Conservation (phyloP, 108 stramenopile genomes). For the Mayamaea pseudoterrestris region DNA sequence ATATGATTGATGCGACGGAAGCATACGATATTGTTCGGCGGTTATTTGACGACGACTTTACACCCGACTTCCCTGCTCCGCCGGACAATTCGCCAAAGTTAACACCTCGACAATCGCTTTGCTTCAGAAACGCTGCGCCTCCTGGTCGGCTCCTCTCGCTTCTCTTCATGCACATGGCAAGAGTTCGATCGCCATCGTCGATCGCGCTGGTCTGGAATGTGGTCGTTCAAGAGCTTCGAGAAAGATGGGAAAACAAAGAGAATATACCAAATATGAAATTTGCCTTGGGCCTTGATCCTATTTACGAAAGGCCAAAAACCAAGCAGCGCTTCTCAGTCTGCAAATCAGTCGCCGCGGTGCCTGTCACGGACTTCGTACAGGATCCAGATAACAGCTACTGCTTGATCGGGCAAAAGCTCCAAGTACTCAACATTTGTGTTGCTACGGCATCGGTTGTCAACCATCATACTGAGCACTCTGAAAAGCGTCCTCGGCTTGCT, state of each 20-base stretch:
- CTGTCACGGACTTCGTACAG: constrained; percentile 28
- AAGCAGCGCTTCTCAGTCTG: constrained; percentile 19
- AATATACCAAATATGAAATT: constrained; percentile 62
- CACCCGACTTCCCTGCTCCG: constrained; percentile 35
- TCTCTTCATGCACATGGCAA: constrained; percentile 71
- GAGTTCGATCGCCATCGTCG: constrained; percentile 49
- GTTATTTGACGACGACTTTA: constrained; percentile 19
- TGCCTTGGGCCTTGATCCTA: constrained; percentile 57
- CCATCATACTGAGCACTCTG: no score
- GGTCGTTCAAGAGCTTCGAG: constrained; percentile 60
- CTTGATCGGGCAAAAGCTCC: constrained; percentile 76
- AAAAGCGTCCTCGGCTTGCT: no score
- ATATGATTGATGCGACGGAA: constrained; percentile 29
- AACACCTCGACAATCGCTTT: not conserved
- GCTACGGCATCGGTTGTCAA: no score
- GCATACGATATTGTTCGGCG: constrained; percentile 24
- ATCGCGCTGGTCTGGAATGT: constrained; percentile 63
- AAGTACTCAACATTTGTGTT: no score
- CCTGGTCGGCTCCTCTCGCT: constrained; percentile 74
- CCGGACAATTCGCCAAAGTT: constrained; percentile 15
- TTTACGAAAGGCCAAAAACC: constrained; percentile 4
- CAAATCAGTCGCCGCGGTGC: constrained; percentile 29
- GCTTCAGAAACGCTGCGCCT: constrained; percentile 43
- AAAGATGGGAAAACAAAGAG: constrained; percentile 59
- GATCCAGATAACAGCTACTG: constrained; percentile 57